Evolutionary conservation across 1,284 basidiomycete genomes (phyloP), one percentile per base, ranked within the genome.

Genomic region (Fistulinella cinereoalba): DNA sequence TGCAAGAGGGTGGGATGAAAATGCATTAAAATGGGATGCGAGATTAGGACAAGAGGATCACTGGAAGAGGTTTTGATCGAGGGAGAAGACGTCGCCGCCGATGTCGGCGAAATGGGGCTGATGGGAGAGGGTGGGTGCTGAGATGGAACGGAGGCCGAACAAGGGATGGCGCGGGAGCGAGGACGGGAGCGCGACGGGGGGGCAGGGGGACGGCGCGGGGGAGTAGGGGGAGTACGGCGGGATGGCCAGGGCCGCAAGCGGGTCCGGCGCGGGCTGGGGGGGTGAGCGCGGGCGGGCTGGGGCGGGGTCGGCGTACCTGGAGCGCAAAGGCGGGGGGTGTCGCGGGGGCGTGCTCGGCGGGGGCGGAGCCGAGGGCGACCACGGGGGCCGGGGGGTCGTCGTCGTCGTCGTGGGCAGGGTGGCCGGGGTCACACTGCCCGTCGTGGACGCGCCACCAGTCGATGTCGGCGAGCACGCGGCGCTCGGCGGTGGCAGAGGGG

Each of bases 371-470:
- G n/a, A n/a, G n/a, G n/a, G n/a, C n/a, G n/a, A n/a, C 49, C 16
- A 27, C 53, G 49, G 55, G 56, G 49, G 55, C 51, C 4, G 37
- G 49, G 28, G 54, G 49, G 47, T 49, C 41, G 41, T 53, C 46
- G 9, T 40, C 15, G 31, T 55, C 56, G 15, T 62, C 60, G 12
- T 54, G 56, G 44, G 52, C 72, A 49, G 69, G 73, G 53, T 62
- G 61, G 52, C 71, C 69, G 43, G 65, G 57, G 58, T 79, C 75
- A 63, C 72, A 73, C 67, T 89, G 86, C 50, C 83, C 81, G 49
- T 81, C 83, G 53, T 76, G 68, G 53, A 89, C 85, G 56, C 74
- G 77, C 87, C 87, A 89, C 87, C 87, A 89, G 64, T 88, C 85
- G 57, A 89, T 83, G 70, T 89, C 86, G 32, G 85, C 86, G 50